These are phyloP conservation scores for Globisporangium apiculatum DNA, from an alignment of 352 stramenopile genomes.

Conservation along the genomic window DNA sequence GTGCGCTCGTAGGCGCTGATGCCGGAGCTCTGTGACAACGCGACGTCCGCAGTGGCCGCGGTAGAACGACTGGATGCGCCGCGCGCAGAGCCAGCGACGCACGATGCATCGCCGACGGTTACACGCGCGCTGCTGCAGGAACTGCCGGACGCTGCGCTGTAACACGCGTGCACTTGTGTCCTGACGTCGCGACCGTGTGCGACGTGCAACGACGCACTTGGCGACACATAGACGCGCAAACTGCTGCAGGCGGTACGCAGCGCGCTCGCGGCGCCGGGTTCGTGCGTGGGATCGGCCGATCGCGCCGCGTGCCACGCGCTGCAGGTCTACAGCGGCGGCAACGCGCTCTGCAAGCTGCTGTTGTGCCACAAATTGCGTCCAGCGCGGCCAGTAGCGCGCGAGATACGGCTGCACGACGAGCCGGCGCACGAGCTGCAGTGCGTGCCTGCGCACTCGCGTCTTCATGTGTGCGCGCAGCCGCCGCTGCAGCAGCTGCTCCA, in stretches of 20 bases:
- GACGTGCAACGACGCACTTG: constrained; percentile 12
- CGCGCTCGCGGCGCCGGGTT: constrained; percentile 6
- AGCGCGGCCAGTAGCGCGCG: constrained; percentile 24
- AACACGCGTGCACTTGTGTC: constrained; percentile 18
- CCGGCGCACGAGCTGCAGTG: constrained; percentile 28
- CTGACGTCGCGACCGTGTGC: constrained; percentile 8
- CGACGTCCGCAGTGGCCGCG: constrained; percentile 25
- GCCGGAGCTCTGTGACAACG: not conserved
- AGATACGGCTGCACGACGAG: constrained; percentile 31
- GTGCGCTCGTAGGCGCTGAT: not conserved
- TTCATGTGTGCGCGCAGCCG: constrained; percentile 31
- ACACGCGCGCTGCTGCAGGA: constrained; percentile 13
- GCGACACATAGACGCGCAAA: constrained; percentile 28
- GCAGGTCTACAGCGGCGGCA: constrained; percentile 30
- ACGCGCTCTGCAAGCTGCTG: constrained; percentile 16
- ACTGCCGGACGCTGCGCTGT: constrained; percentile 24
- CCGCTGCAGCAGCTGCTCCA: constrained; percentile 37
- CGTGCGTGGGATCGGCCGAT: not conserved
- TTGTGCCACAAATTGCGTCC: constrained; percentile 11
- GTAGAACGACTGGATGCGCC: constrained; percentile 35
- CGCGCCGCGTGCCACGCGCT: constrained; percentile 26
- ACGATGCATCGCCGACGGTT: constrained; percentile 8
- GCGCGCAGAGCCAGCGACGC: constrained; percentile 28
- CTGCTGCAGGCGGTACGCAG: constrained; percentile 18
- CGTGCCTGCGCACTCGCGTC: constrained; percentile 19